A percentile compares a stretch with the other conserved stretches of the same genome.
phyloP scores from a whole-genome alignment of 225 moss, liverwort and hornwort genomes.

The Ulota crispa region DNA sequence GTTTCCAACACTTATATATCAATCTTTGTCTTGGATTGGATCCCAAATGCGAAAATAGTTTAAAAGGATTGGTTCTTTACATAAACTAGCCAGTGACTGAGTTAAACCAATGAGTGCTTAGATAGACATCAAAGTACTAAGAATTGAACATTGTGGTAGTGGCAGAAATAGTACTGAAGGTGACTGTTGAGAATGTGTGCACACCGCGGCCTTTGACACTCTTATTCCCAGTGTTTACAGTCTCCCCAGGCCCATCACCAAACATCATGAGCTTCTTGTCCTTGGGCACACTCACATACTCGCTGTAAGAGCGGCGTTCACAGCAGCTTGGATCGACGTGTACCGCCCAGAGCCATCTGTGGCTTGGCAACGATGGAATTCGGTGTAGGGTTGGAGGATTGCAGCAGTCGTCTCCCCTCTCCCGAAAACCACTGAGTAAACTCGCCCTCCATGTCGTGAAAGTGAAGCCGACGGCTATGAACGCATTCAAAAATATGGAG shows the following conservation, averaged over 20 bases:
- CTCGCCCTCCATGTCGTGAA: slow-evolving; percentile 27
- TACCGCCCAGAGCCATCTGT: slow-evolving; percentile 59
- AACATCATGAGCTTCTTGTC: slow-evolving; percentile 49
- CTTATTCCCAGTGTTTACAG: slow-evolving; percentile 65
- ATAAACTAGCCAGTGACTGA: background rate
- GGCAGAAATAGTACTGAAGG: slow-evolving; percentile 51
- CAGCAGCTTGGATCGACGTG: slow-evolving; percentile 55
- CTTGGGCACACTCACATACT: slow-evolving; percentile 58
- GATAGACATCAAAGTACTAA: background rate
- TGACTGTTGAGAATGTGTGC: slow-evolving; percentile 65
- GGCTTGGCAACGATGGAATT: slow-evolving; percentile 65
- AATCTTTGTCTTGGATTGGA: background rate
- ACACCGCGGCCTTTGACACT: slow-evolving; percentile 57
- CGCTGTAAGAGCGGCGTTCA: slow-evolving; percentile 60
- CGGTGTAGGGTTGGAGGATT: slow-evolving; percentile 30
- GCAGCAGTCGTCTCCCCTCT: slow-evolving; percentile 55
- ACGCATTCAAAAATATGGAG: background rate
- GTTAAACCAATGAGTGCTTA: background rate
- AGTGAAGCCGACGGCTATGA: slow-evolving; percentile 32
- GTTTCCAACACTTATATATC: background rate
- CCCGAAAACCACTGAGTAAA: slow-evolving; percentile 44
- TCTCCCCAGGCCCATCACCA: slow-evolving; percentile 70
- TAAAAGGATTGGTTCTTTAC: background rate
- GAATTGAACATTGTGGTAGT: background rate
- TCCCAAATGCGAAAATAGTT: background rate